Evolutionary conservation across 257 asterid genomes (phyloP), one percentile per base, ranked within the genome.

Genomic region (Nicotiana paniculata): DNA sequence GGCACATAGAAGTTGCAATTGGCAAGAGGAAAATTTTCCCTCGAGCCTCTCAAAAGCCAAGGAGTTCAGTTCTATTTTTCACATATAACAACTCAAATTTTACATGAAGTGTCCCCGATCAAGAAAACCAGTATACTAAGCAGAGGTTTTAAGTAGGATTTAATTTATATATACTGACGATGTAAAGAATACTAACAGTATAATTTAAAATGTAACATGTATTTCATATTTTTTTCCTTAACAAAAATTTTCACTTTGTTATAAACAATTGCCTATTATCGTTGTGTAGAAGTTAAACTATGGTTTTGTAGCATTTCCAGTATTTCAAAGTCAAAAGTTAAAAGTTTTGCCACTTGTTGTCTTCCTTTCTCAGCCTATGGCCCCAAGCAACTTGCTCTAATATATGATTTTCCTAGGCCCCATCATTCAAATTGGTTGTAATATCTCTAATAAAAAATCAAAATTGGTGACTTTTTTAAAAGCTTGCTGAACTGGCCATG

Each of bases 351-450:
- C 3, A 43, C 12, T 43, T 8, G 39, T 24, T 74, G 64, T 51
- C 64, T 75, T 75, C 3, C 80, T 75, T 51, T 4, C 46, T 75
- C 46, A 75, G 12, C 46, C 62, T 18, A 37, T 75, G 80, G 80
- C 51, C 64, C 63, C 63, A 53, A 51, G n/a, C 80, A 75, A 75
- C 80, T 75, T 75, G 80, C 46, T 75, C 80, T 51, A 75, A 51
- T 43, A 51, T 4, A 28, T 75, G 13, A 75, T 28, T 9, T 28
- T 53, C 48, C 80, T 51, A 28, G 64, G 30, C 80, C 80, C 64
- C 37, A 75, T 37, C 54, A 26, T 75, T 75, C 64, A 75, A 51
- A 75, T 75, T 8, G 58, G 63, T 28, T 75, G 80, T 53, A 75
- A 62, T 75, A 75, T 75, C 30, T 16, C 80, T 15, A 51, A 26